Conservation (phyloP, 441 rosid species). For the Mallotus japonicus region DNA sequence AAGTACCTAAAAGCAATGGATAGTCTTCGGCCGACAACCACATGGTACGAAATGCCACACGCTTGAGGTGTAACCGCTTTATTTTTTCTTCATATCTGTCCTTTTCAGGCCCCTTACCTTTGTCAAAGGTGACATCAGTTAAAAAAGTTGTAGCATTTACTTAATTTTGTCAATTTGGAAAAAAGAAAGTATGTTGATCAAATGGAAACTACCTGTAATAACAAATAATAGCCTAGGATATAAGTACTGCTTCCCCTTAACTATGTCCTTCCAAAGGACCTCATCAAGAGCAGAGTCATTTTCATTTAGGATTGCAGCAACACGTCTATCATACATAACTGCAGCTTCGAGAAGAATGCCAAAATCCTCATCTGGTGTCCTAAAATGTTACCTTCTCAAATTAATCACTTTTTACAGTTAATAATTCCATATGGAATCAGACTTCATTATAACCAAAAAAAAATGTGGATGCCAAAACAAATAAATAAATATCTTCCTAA, state of each 20-base stretch:
- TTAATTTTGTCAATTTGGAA: background rate
- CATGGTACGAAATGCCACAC: conserved; percentile 95
- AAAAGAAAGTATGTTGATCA: background rate
- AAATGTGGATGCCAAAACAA: background rate
- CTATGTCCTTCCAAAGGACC: conserved; percentile 47
- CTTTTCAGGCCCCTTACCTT: conserved; percentile 96
- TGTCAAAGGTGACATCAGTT: conserved; percentile 22
- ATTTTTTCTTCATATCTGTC: conserved; percentile 88
- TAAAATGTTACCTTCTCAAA: conserved; percentile 32
- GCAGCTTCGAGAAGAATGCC: conserved; percentile 94
- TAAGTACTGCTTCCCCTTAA: conserved; percentile 44
- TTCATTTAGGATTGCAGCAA: conserved; percentile 75
- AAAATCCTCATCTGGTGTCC: conserved; percentile 99
- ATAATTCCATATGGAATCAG: background rate
- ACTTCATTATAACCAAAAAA: background rate
- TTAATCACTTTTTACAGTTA: conserved; percentile 2
- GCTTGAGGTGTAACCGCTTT: conserved; percentile 68
- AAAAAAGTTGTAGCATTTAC: conserved; percentile 7
- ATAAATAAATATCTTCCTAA: background rate
- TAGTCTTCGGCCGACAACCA: conserved; percentile 97
- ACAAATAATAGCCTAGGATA: conserved; percentile 81
- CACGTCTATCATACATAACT: conserved; percentile 93
- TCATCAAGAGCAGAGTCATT: conserved; percentile 49
- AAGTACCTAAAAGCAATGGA: conserved; percentile 82
- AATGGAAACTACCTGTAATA: conserved; percentile 67